Percentiles rank a stretch among this genome's conserved stretches.
Conservation (phyloP, 148 eudicot species). For the Limonium bicolor region DNA sequence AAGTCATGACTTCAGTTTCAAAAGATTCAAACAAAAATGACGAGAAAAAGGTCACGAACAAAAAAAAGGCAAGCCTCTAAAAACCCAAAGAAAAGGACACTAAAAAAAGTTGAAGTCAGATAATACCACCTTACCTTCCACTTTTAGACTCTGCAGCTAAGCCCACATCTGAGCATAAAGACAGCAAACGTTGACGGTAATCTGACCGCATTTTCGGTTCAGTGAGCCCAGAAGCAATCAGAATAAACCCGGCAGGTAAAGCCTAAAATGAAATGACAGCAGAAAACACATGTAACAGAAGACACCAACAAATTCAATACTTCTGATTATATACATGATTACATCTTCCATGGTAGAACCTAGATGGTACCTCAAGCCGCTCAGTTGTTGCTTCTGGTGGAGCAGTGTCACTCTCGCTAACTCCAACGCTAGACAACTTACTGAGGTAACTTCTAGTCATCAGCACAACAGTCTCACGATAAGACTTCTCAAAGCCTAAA, state of each 20-base stretch:
- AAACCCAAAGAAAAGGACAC: slow-evolving; percentile 1
- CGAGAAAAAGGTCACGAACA: no score
- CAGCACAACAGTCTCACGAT: slow-evolving; percentile 91
- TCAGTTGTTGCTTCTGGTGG: slow-evolving; percentile 90
- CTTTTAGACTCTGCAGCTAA: slow-evolving; percentile 96
- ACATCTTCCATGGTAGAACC: slow-evolving; percentile 8
- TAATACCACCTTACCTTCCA: slow-evolving; percentile 51
- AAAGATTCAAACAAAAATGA: no score
- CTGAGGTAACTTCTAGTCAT: slow-evolving; percentile 82
- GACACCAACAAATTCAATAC: no score
- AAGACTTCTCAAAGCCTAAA: slow-evolving; percentile 95
- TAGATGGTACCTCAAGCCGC: slow-evolving; percentile 78
- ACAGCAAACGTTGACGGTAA: slow-evolving; percentile 83
- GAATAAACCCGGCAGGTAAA: slow-evolving; percentile 88
- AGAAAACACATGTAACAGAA: no score
- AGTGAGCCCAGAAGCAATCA: slow-evolving; percentile 58
- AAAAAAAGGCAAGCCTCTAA: neutral
- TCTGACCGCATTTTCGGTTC: slow-evolving; percentile 59
- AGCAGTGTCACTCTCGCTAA: slow-evolving; percentile 81
- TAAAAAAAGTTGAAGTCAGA: neutral
- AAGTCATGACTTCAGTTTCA: neutral
- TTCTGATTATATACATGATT: neutral
- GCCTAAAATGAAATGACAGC: slow-evolving; percentile 68
- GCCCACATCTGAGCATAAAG: slow-evolving; percentile 97
- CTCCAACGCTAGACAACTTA: slow-evolving; percentile 71